Conservation (phyloP, 768 basidiomycete species). For the Leccinum uliginosum region DNA sequence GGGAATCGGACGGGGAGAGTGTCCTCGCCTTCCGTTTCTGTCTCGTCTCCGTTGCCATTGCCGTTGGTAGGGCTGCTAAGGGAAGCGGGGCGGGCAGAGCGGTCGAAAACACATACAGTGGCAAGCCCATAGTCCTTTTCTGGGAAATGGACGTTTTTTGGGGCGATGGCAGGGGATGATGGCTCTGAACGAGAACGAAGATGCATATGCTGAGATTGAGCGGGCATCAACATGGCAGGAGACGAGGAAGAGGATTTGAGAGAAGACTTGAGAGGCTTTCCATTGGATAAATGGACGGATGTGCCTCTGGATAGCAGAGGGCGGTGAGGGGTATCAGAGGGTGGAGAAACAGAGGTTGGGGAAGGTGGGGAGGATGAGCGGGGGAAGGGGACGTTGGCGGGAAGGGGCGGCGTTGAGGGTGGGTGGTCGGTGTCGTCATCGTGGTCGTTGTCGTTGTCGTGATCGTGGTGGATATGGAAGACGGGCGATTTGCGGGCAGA, state of each 20-base stretch:
- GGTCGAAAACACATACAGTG: conserved; percentile 58
- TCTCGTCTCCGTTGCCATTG: conserved; percentile 34
- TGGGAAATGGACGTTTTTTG: conserved; percentile 90
- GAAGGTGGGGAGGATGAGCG: conserved; percentile 21
- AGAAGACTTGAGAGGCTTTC: conserved; percentile 83
- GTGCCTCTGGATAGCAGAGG: conserved; percentile 30
- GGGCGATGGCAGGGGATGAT: conserved; percentile 46
- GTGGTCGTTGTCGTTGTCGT: conserved; percentile 16
- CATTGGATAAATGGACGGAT: conserved; percentile 56
- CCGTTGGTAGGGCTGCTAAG: conserved; percentile 27
- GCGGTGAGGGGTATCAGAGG: conserved; percentile 1
- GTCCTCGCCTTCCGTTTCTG: conserved; percentile 40
- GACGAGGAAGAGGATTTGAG: conserved; percentile 51
- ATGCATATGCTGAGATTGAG: conserved; percentile 10
- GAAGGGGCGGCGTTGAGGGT: conserved; percentile 11
- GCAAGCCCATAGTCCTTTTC: conserved; percentile 56
- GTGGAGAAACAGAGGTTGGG: background rate
- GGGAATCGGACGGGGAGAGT: conserved; percentile 7
- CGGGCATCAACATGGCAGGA: conserved; percentile 8
- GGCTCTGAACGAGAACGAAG: conserved; percentile 54
- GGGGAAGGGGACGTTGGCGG: conserved; percentile 40
- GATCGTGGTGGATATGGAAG: conserved; percentile 18
- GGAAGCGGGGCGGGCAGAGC: conserved; percentile 66
- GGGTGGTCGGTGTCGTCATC: conserved; percentile 24
- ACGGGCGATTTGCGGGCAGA: conserved; percentile 14